Conservation (phyloP, 345 rosid genomes). For the Heritiera fomes region DNA sequence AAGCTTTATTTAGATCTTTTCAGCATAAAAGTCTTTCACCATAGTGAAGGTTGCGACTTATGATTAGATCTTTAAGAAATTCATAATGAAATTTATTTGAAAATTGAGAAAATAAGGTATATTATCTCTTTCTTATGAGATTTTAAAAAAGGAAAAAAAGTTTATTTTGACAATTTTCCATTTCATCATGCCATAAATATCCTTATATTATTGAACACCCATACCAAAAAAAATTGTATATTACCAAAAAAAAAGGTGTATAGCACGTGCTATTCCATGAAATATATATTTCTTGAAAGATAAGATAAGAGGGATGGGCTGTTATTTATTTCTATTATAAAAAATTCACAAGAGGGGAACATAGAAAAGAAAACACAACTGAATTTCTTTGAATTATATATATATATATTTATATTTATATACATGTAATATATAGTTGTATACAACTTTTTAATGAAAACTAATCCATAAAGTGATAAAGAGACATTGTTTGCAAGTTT, state of each 20-base stretch:
- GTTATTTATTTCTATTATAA: too few relatives aligned
- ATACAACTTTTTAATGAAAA: background rate
- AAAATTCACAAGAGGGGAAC: too few relatives aligned
- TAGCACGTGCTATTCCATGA: background rate
- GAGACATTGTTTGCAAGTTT: background rate
- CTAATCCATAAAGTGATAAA: too few relatives aligned
- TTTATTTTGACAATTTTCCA: background rate
- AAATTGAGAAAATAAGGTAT: background rate
- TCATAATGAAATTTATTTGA: too few relatives aligned
- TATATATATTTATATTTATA: too few relatives aligned
- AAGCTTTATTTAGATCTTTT: too few relatives aligned
- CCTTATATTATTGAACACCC: background rate
- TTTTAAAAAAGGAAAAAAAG: background rate
- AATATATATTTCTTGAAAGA: background rate
- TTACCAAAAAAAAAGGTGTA: background rate
- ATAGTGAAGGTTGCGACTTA: too few relatives aligned
- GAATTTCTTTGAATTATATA: too few relatives aligned
- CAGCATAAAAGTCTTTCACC: too few relatives aligned
- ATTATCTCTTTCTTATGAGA: background rate
- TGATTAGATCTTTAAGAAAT: too few relatives aligned
- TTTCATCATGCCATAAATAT: background rate
- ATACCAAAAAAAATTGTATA: background rate
- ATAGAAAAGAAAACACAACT: too few relatives aligned
- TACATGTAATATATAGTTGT: background rate
- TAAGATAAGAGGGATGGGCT: too few relatives aligned